These are phyloP conservation scores for Hydnum rufescens DNA, from an alignment of 768 basidiomycete species.

Conservation along the genomic window DNA sequence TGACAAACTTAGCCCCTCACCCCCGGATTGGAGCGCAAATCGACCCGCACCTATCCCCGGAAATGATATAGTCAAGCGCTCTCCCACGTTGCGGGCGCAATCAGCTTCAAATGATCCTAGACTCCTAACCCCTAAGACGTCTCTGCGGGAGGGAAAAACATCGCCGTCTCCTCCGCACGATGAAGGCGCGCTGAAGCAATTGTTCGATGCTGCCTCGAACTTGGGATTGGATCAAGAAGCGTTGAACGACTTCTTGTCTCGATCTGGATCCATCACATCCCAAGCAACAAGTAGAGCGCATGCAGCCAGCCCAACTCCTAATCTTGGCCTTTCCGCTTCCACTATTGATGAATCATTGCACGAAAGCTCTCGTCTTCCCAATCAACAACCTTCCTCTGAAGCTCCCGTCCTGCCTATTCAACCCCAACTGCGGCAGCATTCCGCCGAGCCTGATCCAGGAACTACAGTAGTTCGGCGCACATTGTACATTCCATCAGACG, in stretches of 20 bases:
- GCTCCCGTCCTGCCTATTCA: neutral
- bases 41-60: neutral
- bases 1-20: neutral
- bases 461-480: conserved; percentile 44
- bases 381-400: neutral
- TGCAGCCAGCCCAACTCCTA: conserved; percentile 33
- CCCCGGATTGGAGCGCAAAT: neutral
- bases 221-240: conserved; percentile 57
- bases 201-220: conserved; percentile 56
- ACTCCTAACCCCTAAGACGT: too few species aligned
- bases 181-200: conserved; percentile 40
- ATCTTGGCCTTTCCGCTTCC: neutral
- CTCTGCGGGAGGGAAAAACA: neutral
- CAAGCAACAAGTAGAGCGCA: neutral
- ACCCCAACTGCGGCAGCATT: neutral
- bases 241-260: conserved; percentile 47
- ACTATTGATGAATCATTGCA: neutral
- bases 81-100: neutral
- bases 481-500: conserved; percentile 57
- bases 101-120: neutral
- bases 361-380: neutral
- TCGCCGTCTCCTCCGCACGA: conserved; percentile 16
- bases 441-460: neutral
- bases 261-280: conserved; percentile 27
- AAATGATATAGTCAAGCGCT: too few species aligned